Base-by-base conservation (phyloP, 129 eudicot genomes). In the Escallonia rubra region DNA sequence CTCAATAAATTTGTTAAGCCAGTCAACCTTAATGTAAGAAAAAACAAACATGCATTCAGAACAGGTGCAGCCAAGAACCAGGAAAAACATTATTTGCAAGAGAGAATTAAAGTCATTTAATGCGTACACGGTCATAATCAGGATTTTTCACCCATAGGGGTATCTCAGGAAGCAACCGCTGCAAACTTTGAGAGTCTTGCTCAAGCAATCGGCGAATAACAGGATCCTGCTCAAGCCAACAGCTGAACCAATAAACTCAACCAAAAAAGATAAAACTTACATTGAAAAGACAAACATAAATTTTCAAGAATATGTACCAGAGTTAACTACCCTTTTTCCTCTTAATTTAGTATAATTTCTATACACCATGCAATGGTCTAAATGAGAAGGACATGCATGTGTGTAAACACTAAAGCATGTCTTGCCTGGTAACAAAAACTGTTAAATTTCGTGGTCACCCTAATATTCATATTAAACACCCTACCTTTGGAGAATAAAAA, bases 141-240 rank as follows among this genome's bases (percentile, higher is more conserved):
- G 96, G 96, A 61, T 65, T 79, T 70, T 90, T 90, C 68, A 90
- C 90, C 96, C 96, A 90, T 49, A 63, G 48, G 3, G 96, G 96
- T 76, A 90, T 90, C 67, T 90, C 96, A 51, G 86, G 86, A 76
- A 90, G 88, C 69, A 90, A 69, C 15, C 50, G 68, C 81, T 83
- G 96, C 86, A 90, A 74, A 68, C 80, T 84, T 69, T 83, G 73
- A 61, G 86, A 73, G 68, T 90, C 96, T 64, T 71, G 86, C 83
- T 90, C 95, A 41, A 73, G 90, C 87, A 90, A 70, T 43, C 95
- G 86, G 34, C 95, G 94, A 67, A 90, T 73, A 10, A 34, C 64
- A 52, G 96, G 96, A 77, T 86, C 88, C 96, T 90, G 82, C 50
- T 55, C 70, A 58, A 45, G 45, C 50, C 6, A 74, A 65, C 5